Percentiles rank a stretch among this genome's conserved stretches.
Evolutionary conservation across 768 basidiomycete genomes (phyloP).

Genomic region (Collybiopsis luxurians): DNA sequence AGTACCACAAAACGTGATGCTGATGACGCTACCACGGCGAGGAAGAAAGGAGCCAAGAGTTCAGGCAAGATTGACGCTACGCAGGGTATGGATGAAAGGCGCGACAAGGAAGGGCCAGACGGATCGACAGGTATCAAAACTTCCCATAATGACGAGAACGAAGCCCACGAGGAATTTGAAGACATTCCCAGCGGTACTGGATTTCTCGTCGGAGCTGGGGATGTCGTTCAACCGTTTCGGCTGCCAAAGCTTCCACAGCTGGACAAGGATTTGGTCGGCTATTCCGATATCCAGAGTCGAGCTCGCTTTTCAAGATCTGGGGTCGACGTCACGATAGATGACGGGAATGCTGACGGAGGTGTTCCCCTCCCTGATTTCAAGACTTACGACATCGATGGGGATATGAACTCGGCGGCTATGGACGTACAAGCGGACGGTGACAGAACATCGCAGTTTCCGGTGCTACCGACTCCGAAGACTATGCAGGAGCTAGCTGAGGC

Average conservation of each 20-base stretch:
- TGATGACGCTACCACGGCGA: background rate
- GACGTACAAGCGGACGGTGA: background rate
- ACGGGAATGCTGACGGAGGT: constrained; percentile 17
- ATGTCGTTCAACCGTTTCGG: constrained; percentile 69
- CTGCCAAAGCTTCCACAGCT: constrained; percentile 58
- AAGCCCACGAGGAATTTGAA: constrained; percentile 14
- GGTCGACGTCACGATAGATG: background rate
- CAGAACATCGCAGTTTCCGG: too few species aligned
- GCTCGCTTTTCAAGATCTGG: background rate
- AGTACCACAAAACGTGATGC: background rate
- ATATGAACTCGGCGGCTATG: constrained; percentile 27
- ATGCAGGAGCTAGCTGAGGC: constrained; percentile 57
- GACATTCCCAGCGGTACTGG: constrained; percentile 40
- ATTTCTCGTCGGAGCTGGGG: constrained; percentile 68
- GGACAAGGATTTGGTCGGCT: constrained; percentile 17
- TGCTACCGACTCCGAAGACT: constrained; percentile 41
- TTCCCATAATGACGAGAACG: constrained; percentile 20
- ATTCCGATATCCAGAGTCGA: background rate
- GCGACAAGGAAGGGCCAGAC: background rate
- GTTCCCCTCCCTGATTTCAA: constrained; percentile 20
- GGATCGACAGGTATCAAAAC: constrained; percentile 6
- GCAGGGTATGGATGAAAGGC: background rate
- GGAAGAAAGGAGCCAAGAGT: background rate
- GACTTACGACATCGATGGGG: constrained; percentile 36
- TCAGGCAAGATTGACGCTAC: background rate